Percentiles rank a stretch among this genome's conserved stretches.
These are phyloP conservation scores for Sugiyamaella boreocaroliniensis DNA, from an alignment of 805 yeast genomes.

Conservation along the genomic window DNA sequence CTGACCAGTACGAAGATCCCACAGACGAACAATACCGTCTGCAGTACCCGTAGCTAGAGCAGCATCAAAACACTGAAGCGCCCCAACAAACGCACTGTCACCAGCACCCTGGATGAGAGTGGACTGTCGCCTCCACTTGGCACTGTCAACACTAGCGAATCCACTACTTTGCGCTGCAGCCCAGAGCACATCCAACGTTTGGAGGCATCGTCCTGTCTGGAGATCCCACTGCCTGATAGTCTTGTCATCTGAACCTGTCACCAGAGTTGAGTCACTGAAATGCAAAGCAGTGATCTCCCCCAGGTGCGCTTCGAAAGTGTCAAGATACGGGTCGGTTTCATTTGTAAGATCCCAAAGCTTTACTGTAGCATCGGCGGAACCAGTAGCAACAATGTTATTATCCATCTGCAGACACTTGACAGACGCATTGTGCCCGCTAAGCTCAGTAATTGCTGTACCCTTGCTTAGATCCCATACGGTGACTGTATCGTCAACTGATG, in stretches of 20 bases:
- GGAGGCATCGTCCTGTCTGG: conserved; percentile 56
- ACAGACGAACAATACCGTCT: conserved; percentile 66
- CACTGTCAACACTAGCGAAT: conserved; percentile 4
- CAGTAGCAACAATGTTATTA: conserved; percentile 44
- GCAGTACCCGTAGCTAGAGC: conserved; percentile 75
- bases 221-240: conserved; percentile 76
- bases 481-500: conserved; percentile 70
- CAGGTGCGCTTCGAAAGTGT: conserved; percentile 56
- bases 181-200: conserved; percentile 64
- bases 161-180: conserved; percentile 36
- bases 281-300: conserved; percentile 60
- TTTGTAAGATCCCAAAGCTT: conserved; percentile 49
- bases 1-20: conserved; percentile 71
- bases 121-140: conserved; percentile 8
- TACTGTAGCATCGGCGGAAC: conserved; percentile 57
- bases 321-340: conserved; percentile 34
- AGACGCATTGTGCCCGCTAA: conserved; percentile 56
- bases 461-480: conserved; percentile 76
- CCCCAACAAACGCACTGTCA: conserved; percentile 42
- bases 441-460: conserved; percentile 42
- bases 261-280: conserved; percentile 46
- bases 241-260: conserved; percentile 64
- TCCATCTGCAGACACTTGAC: conserved; percentile 57
- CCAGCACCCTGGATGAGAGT: conserved; percentile 3
- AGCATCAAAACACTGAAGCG: conserved; percentile 65